Conservation (phyloP, 2,329 filamentous ascomycete genomes). For the Colletotrichum siamense region DNA sequence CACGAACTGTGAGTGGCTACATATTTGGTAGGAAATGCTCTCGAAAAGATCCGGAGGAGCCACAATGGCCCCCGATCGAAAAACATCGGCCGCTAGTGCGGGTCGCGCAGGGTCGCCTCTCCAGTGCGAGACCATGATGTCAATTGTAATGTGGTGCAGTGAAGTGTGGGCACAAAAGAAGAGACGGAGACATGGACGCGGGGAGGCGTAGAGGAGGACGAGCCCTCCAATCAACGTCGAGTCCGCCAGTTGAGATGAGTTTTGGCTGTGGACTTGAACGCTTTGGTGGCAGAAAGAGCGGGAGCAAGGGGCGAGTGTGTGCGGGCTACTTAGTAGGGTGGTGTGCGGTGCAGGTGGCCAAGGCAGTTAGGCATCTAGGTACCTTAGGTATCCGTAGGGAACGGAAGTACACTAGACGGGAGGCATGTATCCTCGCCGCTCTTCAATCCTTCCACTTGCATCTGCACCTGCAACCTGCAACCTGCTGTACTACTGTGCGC, state of each 20-base stretch:
- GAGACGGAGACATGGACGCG: neutral
- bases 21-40: neutral
- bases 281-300: constrained; percentile 19
- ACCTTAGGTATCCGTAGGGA: neutral
- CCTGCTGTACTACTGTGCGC: neutral
- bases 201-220: neutral
- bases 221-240: neutral
- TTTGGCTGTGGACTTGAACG: neutral
- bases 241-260: neutral
- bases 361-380: neutral
- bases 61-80: constrained; percentile 13
- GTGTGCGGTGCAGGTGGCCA: no score
- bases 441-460: neutral
- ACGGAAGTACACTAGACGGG: neutral
- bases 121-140: neutral
- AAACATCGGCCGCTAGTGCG: constrained; percentile 7
- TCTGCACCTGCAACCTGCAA: neutral
- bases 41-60: neutral
- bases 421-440: neutral
- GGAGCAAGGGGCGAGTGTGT: neutral
- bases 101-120: neutral
- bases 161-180: neutral
- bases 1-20: neutral
- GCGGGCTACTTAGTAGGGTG: no score
- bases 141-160: neutral